Evolutionary conservation across 2,329 filamentous ascomycete genomes (phyloP).

Genomic region (Claviceps sp.): DNA sequence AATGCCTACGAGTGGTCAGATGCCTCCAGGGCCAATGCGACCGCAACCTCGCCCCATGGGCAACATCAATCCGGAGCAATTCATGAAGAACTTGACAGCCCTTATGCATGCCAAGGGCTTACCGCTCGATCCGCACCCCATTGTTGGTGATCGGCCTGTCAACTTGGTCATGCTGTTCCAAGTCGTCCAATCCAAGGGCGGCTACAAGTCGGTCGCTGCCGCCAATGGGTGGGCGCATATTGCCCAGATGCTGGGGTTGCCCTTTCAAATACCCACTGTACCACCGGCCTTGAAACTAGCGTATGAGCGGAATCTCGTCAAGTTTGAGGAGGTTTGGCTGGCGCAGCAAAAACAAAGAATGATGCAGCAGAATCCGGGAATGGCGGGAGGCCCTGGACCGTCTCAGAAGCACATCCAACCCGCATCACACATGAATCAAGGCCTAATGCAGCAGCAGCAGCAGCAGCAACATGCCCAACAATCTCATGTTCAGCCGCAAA

Average conservation of each 20-base stretch:
- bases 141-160: constrained; percentile 59
- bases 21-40: constrained; percentile 35
- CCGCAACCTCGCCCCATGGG: constrained; percentile 32
- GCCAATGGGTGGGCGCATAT: constrained; percentile 63
- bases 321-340: constrained; percentile 61
- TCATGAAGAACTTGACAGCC: constrained; percentile 61
- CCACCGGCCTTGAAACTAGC: constrained; percentile 55
- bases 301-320: constrained; percentile 62
- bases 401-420: constrained; percentile 26
- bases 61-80: constrained; percentile 48
- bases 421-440: constrained; percentile 20
- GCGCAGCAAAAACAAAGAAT: constrained; percentile 41
- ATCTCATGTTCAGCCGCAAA: constrained; percentile 23
- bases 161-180: constrained; percentile 68
- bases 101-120: constrained; percentile 66
- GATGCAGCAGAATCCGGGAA: constrained; percentile 28
- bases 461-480: constrained; percentile 19
- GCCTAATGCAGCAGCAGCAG: constrained; percentile 21
- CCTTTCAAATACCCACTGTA: constrained; percentile 51
- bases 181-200: constrained; percentile 59
- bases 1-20: constrained; percentile 40
- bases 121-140: constrained; percentile 60
- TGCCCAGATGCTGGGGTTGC: constrained; percentile 50
- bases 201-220: constrained; percentile 59
- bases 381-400: constrained; percentile 6